These are phyloP conservation scores for Pneumocystis canis DNA, from an alignment of 1,139 yeast species.

Conservation along the genomic window DNA sequence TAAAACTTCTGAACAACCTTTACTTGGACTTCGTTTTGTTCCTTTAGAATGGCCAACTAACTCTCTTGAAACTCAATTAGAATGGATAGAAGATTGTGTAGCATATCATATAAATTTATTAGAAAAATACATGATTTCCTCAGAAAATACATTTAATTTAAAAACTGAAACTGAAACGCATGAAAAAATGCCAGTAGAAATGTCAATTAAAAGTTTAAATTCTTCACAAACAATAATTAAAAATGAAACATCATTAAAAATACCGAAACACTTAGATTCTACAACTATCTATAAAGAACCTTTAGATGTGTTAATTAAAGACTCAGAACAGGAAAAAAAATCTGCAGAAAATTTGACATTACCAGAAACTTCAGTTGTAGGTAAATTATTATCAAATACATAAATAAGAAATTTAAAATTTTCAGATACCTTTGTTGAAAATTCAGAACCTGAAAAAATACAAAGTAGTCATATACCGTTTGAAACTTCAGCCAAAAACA, in stretches of 20 bases:
- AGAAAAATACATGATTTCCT: background rate
- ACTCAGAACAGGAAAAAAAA: too few relatives aligned
- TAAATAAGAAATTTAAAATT: too few relatives aligned
- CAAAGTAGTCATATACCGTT: background rate
- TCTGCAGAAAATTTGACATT: too few relatives aligned
- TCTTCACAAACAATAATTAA: background rate
- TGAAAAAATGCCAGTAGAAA: background rate
- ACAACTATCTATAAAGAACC: too few relatives aligned
- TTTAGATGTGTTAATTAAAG: too few relatives aligned
- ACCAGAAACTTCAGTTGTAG: too few relatives aligned
- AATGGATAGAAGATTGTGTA: background rate
- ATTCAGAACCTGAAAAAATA: too few relatives aligned
- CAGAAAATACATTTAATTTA: too few relatives aligned
- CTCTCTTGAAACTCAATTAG: background rate
- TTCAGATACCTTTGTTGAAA: too few relatives aligned
- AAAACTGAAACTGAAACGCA: background rate
- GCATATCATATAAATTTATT: background rate
- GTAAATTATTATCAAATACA: too few relatives aligned
- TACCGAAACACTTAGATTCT: background rate
- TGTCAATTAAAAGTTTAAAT: background rate
- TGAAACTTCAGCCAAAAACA: background rate
- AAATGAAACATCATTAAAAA: background rate
- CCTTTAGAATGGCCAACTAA: background rate
- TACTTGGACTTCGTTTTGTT: background rate
- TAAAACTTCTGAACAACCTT: conserved; percentile 2